phyloP scores from a whole-genome alignment of 225 moss, liverwort and hornwort genomes.

The Anthoceros angustus region DNA sequence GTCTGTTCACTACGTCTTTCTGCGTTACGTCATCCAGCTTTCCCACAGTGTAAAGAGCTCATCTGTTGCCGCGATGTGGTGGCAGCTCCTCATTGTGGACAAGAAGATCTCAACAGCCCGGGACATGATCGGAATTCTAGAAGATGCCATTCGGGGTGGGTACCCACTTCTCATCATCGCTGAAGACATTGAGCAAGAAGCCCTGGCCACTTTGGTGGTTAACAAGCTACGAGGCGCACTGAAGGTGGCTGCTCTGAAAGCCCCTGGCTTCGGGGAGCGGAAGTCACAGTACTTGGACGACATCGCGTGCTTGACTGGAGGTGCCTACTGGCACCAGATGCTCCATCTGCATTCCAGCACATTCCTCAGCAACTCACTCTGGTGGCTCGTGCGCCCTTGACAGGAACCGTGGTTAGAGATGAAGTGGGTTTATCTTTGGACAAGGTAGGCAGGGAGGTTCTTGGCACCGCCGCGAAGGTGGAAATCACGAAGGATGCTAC shows the following conservation, averaged over 20 bases:
- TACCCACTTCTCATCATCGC: constrained; percentile 78
- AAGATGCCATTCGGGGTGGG: constrained; percentile 95
- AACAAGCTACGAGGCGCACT: constrained; percentile 83
- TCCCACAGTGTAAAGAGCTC: background rate
- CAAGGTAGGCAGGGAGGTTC: constrained; percentile 80
- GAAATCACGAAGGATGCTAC: constrained; percentile 82
- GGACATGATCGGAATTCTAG: constrained; percentile 89
- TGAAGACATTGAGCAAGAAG: constrained; percentile 97
- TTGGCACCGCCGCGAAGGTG: constrained; percentile 69
- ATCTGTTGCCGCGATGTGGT: background rate
- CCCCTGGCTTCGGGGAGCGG: constrained; percentile 89
- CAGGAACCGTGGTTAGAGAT: constrained; percentile 70
- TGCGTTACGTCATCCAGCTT: background rate
- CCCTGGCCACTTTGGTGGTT: constrained; percentile 78
- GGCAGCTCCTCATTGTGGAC: constrained; percentile 77
- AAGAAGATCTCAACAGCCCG: constrained; percentile 95
- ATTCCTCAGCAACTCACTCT: background rate
- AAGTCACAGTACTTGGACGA: constrained; percentile 96
- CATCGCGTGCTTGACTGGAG: constrained; percentile 71
- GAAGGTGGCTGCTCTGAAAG: constrained; percentile 84
- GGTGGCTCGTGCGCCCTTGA: background rate
- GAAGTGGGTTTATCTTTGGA: constrained; percentile 84
- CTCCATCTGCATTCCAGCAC: background rate
- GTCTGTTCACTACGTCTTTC: background rate
- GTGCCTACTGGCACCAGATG: constrained; percentile 6